Percentiles rank a stretch among this genome's conserved stretches.
These are phyloP conservation scores for Serpula lacrymans DNA, from an alignment of 768 basidiomycete species.

Conservation along the genomic window DNA sequence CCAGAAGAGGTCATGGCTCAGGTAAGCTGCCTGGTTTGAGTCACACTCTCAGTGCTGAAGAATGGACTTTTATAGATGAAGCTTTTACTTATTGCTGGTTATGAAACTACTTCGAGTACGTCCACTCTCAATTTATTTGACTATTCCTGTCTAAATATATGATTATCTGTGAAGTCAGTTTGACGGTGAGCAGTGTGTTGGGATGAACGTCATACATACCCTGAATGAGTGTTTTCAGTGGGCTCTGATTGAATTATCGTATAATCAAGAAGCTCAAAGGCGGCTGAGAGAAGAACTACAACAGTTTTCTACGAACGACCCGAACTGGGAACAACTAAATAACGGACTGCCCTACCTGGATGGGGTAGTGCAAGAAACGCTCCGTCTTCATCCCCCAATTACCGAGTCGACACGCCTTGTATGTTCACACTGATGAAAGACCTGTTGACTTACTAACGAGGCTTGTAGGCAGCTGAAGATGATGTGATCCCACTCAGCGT, in stretches of 20 bases:
- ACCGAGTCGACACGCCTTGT: slow-evolving; percentile 29
- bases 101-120: slow-evolving; percentile 24
- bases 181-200: slow-evolving; percentile 5
- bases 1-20: slow-evolving; percentile 23
- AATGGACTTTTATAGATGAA: slow-evolving; percentile 9
- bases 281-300: slow-evolving; percentile 25
- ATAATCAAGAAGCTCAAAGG: slow-evolving; percentile 21
- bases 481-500: slow-evolving; percentile 35
- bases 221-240: slow-evolving; percentile 22
- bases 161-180: slow-evolving; percentile 1
- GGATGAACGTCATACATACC: background rate
- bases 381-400: slow-evolving; percentile 35
- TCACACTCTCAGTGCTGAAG: slow-evolving; percentile 4
- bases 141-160: no score
- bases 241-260: slow-evolving; percentile 26
- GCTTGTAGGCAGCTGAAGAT: slow-evolving; percentile 38
- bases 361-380: slow-evolving; percentile 36
- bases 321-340: slow-evolving; percentile 38
- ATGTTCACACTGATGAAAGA: slow-evolving; percentile 6
- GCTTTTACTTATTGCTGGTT: slow-evolving; percentile 11
- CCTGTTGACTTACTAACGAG: background rate
- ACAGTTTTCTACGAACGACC: slow-evolving; percentile 24
- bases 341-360: slow-evolving; percentile 39
- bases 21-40: slow-evolving; percentile 8
- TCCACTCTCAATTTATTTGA: background rate